Evolutionary conservation across 345 rosid species (phyloP).

Genomic region (Schrenkiella parvula): DNA sequence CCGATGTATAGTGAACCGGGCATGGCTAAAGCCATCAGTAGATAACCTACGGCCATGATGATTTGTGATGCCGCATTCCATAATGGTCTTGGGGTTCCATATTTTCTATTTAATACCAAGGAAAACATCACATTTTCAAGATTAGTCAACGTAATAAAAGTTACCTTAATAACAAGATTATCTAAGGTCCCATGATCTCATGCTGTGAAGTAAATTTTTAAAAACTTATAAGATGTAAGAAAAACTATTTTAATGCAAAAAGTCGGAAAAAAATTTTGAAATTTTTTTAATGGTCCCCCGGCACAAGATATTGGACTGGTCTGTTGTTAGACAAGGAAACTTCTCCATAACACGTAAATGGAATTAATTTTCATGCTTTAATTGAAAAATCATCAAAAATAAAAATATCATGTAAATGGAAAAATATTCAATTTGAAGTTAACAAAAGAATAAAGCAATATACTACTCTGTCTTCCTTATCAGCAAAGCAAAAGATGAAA

Average conservation of each 20-base stretch:
- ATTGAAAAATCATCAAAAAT: neutral
- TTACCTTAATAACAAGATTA: neutral
- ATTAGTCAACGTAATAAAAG: constrained; percentile 12
- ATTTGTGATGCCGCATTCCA: constrained; percentile 55
- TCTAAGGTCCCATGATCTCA: constrained; percentile 5
- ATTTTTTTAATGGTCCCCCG: constrained; percentile 16
- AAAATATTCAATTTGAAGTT: constrained; percentile 11
- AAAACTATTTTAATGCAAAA: constrained; percentile 2
- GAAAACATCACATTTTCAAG: neutral
- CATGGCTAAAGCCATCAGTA: constrained; percentile 47
- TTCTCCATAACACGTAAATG: neutral
- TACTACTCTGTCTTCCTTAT: neutral
- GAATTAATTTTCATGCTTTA: neutral
- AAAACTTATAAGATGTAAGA: neutral
- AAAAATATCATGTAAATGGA: neutral
- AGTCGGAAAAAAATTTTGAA: neutral
- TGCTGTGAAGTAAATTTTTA: neutral
- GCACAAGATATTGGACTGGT: constrained; percentile 13
- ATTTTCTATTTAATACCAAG: constrained; percentile 33
- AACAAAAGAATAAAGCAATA: constrained; percentile 20
- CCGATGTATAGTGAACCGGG: constrained; percentile 57
- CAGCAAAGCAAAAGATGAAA: constrained; percentile 20
- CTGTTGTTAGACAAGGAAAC: constrained; percentile 16
- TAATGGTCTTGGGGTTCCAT: constrained; percentile 48
- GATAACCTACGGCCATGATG: constrained; percentile 46